Base-by-base conservation (phyloP, 768 basidiomycete species). In the Cystofilobasidium ferigula region DNA sequence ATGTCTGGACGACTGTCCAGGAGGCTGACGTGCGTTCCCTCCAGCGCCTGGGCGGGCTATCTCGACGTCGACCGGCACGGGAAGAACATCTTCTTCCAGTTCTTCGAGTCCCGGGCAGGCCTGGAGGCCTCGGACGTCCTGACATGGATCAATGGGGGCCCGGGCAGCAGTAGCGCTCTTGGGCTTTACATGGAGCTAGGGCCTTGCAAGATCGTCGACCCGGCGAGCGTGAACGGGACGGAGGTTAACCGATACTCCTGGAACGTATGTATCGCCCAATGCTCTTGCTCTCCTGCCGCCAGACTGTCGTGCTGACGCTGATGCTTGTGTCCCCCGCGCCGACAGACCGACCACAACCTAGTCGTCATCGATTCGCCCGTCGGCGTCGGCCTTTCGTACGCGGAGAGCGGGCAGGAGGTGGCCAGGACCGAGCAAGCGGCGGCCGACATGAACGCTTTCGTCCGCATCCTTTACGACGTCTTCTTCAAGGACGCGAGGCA, bases 401-500 rank as follows among this genome's bases (percentile, higher is more conserved):
- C 70, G 8, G 63, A 68, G 42, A 54, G 68, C 57, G 71, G 70
- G 28, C 62, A 70, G 28, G n/a, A 47, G n/a, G 70, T 69, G 35
- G 40, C 35, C 22, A 85, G 81, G 2, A 83, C 85, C 0, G 82
- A 85, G 71, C 83, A 85, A 53, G 86, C 84, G 4, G 84, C 85
- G 0, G 79, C 81, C 60, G 86, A 88, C 69, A 82, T 88, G 5
- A 85, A 85, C 0, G 82, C 83, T 0, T 88, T 88, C 69, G 78
- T 87, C 0, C 77, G 81, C 3, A 82, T 88, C 62, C 87, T 87
- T 76, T 87, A 87, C 57, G 85, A 87, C 70, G 80, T 84, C 64
- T 89, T 84, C 64, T 89, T 89, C 72, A 79, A 75, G 63, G 78
- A 84, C 70, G 87, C 87, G 78, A 83, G 85, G 70, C 85, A 85